Percentiles rank a stretch among this genome's conserved stretches.
These are phyloP conservation scores for Yamadazyma takamatsuzukensis DNA, from an alignment of 805 yeast genomes.

Conservation along the genomic window DNA sequence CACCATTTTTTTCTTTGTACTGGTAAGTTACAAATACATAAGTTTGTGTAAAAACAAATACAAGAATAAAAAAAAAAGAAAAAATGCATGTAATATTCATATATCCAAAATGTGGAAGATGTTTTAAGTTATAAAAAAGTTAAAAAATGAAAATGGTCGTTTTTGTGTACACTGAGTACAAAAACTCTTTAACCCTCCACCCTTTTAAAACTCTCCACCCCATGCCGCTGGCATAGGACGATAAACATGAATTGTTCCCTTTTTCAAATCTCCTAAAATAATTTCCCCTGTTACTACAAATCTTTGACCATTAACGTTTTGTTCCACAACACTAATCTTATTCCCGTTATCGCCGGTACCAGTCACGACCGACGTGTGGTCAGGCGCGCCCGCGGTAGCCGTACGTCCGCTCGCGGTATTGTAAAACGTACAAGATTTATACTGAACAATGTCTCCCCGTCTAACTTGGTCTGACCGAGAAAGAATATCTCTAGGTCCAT, in stretches of 20 bases:
- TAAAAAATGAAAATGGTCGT: too few relatives aligned
- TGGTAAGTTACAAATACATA: too few relatives aligned
- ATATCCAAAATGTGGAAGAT: too few relatives aligned
- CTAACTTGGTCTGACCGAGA: conserved; percentile 38
- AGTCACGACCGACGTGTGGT: conserved; percentile 45
- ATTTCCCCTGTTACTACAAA: conserved; percentile 38
- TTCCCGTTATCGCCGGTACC: conserved; percentile 23
- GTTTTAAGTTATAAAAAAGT: too few relatives aligned
- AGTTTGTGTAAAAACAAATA: too few relatives aligned
- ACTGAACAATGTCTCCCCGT: conserved; percentile 58
- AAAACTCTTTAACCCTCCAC: too few relatives aligned
- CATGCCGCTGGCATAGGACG: conserved; percentile 48
- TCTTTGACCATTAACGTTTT: conserved; percentile 44
- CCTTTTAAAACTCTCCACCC: conserved; percentile 28
- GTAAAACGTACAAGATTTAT: conserved; percentile 36
- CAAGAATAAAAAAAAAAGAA: too few relatives aligned
- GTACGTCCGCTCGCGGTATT: conserved; percentile 30
- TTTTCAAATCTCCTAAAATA: conserved; percentile 30
- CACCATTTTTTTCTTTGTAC: too few relatives aligned
- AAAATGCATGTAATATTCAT: too few relatives aligned
- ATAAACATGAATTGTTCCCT: conserved; percentile 44
- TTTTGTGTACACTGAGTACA: too few relatives aligned
- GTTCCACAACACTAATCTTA: conserved; percentile 42
- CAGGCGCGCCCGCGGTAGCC: conserved; percentile 47
- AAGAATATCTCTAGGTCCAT: conserved; percentile 13